phyloP scores from a whole-genome alignment of 2,329 filamentous ascomycete genomes.

The Intubia oerlemansii region DNA sequence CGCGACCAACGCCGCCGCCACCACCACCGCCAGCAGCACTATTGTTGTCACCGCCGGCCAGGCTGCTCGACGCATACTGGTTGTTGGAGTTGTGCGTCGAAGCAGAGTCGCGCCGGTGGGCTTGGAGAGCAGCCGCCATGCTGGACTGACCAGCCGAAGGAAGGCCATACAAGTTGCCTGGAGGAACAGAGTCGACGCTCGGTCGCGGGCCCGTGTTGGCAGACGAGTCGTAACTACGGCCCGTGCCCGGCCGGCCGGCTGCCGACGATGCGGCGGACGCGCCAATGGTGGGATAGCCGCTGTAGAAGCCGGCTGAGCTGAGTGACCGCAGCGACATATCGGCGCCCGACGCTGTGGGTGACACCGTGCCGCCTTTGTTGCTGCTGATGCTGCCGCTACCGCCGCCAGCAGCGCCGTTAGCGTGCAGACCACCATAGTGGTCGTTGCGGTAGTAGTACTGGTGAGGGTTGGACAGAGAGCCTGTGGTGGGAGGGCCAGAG shows the following conservation, averaged over 20 bases:
- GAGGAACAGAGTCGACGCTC: constrained; percentile 10
- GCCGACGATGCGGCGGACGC: background rate
- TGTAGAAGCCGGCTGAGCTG: constrained; percentile 20
- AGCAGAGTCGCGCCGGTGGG: constrained; percentile 27
- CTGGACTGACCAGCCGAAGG: constrained; percentile 24
- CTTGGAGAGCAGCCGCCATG: constrained; percentile 11
- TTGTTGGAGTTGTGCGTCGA: constrained; percentile 30
- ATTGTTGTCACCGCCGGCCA: background rate
- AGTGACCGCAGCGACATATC: constrained; percentile 20
- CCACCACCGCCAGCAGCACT: background rate
- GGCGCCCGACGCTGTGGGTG: constrained; percentile 19
- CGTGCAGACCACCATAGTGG: constrained; percentile 22
- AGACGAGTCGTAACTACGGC: constrained; percentile 35
- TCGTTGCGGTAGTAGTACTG: constrained; percentile 32
- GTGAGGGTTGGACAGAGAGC: constrained; percentile 21
- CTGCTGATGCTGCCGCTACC: constrained; percentile 12
- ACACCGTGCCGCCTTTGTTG: constrained; percentile 23
- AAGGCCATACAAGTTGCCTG: constrained; percentile 13
- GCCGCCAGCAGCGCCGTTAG: no score
- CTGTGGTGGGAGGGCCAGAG: background rate
- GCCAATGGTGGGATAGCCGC: background rate
- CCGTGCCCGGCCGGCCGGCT: constrained; percentile 32
- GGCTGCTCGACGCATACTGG: constrained; percentile 19
- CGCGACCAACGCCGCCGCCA: no score
- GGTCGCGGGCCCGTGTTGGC: constrained; percentile 7